Base-by-base conservation (phyloP, 2,329 filamentous ascomycete genomes). In the Nannizziopsis barbatae region DNA sequence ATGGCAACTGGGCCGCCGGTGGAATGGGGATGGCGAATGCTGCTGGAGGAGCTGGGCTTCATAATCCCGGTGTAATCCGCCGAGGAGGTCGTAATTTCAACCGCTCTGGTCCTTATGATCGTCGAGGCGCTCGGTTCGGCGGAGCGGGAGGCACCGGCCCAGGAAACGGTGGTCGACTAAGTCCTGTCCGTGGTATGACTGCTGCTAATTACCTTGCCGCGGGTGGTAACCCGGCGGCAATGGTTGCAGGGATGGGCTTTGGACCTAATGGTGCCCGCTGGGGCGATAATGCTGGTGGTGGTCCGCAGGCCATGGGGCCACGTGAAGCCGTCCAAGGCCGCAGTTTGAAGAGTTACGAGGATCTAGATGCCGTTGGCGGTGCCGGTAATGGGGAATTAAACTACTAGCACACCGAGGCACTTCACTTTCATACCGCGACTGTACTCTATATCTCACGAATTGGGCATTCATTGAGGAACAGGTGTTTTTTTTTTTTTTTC, bases 291-390 rank as follows among this genome's bases (percentile, higher is more conserved):
- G 73, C 73, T 2, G 84, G 86, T 42, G 83, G 84, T 35, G 83
- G 78, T 18, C 80, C 83, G 47, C 71, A 71, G 31, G 81, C 84
- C 2, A 83, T 89, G 52, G 89, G 88, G 0, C 90, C 92, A 15
- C 79, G 86, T 15, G 89, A 96, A 67, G 90, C 92, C 9, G 88
- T 94, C 0, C 86, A 93, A 57, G 92, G 92, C 4, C 80, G 92
- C 50, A 95, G 86, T 52, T 71, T 98, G 55, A 95, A 94, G 75
- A 95, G 87, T 65, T 98, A 98, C 63, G 93, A 98, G 66, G 92
- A 98, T 63, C 73, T 98, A 18, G 92, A 98, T 69, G 90, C 93
- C 40, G 83, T 84, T 50, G 80, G 80, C 33, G 79, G 81, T 11
- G 74, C 77, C 32, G 86, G 83, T 36, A 80, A 83, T 36, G 84